Percentiles rank a stretch among this genome's conserved stretches.
These are phyloP conservation scores for Aspergillus calidoustus DNA, from an alignment of 2,329 filamentous ascomycete genomes.

Conservation along the genomic window DNA sequence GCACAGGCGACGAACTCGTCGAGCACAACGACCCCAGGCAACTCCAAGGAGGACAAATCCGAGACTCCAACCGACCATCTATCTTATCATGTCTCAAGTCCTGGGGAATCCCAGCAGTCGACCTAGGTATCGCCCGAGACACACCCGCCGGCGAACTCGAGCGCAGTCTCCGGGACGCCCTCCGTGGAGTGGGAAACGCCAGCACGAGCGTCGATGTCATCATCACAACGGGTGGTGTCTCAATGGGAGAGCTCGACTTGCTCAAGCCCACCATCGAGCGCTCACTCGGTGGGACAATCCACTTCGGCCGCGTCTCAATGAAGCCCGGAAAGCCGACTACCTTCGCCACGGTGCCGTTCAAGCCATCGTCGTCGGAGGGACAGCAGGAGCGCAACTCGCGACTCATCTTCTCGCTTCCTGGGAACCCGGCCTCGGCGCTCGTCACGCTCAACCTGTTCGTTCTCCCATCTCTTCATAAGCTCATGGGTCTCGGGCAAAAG, in stretches of 20 bases:
- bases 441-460: slow-evolving; percentile 96
- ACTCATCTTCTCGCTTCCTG: slow-evolving; percentile 85
- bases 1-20: slow-evolving; percentile 93
- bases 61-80: slow-evolving; percentile 90
- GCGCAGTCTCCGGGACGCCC: slow-evolving; percentile 72
- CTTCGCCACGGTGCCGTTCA: slow-evolving; percentile 82
- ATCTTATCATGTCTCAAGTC: slow-evolving; percentile 76
- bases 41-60: slow-evolving; percentile 79
- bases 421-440: slow-evolving; percentile 90
- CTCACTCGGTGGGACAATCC: slow-evolving; percentile 84
- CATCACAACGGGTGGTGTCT: slow-evolving; percentile 91
- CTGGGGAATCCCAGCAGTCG: slow-evolving; percentile 77
- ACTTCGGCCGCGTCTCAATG: slow-evolving; percentile 96
- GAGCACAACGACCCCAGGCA: slow-evolving; percentile 65
- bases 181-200: slow-evolving; percentile 59
- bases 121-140: slow-evolving; percentile 76
- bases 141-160: slow-evolving; percentile 72
- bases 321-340: slow-evolving; percentile 98
- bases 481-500: slow-evolving; percentile 63
- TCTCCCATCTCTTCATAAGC: slow-evolving; percentile 79
- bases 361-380: slow-evolving; percentile 42
- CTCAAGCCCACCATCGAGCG: slow-evolving; percentile 96
- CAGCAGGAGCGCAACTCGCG: slow-evolving; percentile 65
- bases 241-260: slow-evolving; percentile 96
- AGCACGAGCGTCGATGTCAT: slow-evolving; percentile 70